Evolutionary conservation across 164 flowering plant genomes (phyloP).

Genomic region (Macadamia tetraphylla): DNA sequence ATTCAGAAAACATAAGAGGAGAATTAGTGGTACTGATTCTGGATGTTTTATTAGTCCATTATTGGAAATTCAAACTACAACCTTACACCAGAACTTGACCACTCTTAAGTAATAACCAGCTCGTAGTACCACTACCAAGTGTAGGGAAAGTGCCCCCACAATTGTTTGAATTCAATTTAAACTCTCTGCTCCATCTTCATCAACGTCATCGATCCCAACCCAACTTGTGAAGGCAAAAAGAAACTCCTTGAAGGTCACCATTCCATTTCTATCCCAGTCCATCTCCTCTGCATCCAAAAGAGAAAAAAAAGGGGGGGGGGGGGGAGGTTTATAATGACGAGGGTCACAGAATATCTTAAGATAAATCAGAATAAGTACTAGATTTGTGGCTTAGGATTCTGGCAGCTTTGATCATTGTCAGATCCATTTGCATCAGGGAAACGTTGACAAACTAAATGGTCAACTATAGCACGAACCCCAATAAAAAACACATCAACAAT

Average conservation of each 20-base stretch:
- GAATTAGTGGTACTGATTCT: neutral
- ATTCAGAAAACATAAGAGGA: too few relatives aligned
- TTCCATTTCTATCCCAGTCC: slow-evolving; percentile 98
- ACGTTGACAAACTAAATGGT: too few relatives aligned
- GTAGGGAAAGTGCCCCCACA: neutral
- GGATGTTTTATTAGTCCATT: slow-evolving; percentile 4
- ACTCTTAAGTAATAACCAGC: neutral
- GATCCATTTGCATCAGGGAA: too few relatives aligned
- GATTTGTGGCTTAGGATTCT: too few relatives aligned
- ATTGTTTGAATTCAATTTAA: slow-evolving; percentile 3
- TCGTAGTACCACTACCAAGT: neutral
- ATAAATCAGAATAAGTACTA: too few relatives aligned
- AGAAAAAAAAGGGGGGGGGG: too few relatives aligned
- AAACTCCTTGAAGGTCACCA: slow-evolving; percentile 95
- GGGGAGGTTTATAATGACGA: too few relatives aligned
- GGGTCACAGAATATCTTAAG: too few relatives aligned
- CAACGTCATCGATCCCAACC: slow-evolving; percentile 83
- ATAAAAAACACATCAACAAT: too few relatives aligned
- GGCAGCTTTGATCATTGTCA: too few relatives aligned
- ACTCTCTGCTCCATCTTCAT: slow-evolving; percentile 37
- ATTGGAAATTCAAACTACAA: slow-evolving; percentile 5
- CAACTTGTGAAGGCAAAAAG: slow-evolving; percentile 90
- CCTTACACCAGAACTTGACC: neutral
- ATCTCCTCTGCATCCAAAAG: slow-evolving; percentile 56
- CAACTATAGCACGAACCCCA: too few relatives aligned